These are phyloP conservation scores for Ganoderma boninense DNA, from an alignment of 1,284 basidiomycete species.

Conservation along the genomic window DNA sequence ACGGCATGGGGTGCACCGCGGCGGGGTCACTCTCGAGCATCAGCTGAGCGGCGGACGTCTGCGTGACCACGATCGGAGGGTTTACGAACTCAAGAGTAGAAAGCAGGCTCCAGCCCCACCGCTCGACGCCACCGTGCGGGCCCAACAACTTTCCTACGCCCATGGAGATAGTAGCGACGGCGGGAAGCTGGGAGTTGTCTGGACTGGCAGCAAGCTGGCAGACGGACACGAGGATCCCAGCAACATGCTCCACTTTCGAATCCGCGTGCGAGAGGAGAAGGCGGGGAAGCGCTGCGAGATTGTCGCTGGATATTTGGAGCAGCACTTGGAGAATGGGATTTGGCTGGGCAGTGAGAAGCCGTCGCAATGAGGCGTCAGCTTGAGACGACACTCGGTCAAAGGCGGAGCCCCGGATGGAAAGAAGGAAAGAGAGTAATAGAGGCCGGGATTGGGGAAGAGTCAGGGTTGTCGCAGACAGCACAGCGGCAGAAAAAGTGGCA, in stretches of 20 bases:
- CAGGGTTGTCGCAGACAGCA: conserved; percentile 61
- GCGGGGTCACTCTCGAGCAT: conserved; percentile 62
- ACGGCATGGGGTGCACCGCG: conserved; percentile 49
- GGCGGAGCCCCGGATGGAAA: conserved; percentile 65
- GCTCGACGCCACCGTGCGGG: conserved; percentile 83
- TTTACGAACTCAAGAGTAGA: conserved; percentile 77
- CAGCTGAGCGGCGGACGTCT: conserved; percentile 58
- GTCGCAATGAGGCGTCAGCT: conserved; percentile 56
- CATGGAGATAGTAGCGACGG: conserved; percentile 53
- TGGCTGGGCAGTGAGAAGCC: conserved; percentile 53
- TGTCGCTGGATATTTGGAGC: conserved; percentile 64
- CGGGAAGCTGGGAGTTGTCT: conserved; percentile 30
- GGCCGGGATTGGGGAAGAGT: conserved; percentile 72
- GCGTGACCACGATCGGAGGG: conserved; percentile 58
- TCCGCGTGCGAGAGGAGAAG: conserved; percentile 76
- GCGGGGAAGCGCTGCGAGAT: conserved; percentile 79
- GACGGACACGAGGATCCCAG: conserved; percentile 74
- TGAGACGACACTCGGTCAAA: conserved; percentile 61
- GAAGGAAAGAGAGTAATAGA: conserved; percentile 73
- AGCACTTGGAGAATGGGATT: conserved; percentile 60
- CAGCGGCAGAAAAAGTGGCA: conserved; percentile 57
- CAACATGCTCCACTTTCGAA: conserved; percentile 71
- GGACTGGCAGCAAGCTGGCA: conserved; percentile 54
- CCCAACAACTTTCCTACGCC: conserved; percentile 79
- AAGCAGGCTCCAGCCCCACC: conserved; percentile 88